Percentiles rank a stretch among this genome's conserved stretches.
phyloP scores from a whole-genome alignment of 139 green algal genomes.

The Coelastrella sp. region DNA sequence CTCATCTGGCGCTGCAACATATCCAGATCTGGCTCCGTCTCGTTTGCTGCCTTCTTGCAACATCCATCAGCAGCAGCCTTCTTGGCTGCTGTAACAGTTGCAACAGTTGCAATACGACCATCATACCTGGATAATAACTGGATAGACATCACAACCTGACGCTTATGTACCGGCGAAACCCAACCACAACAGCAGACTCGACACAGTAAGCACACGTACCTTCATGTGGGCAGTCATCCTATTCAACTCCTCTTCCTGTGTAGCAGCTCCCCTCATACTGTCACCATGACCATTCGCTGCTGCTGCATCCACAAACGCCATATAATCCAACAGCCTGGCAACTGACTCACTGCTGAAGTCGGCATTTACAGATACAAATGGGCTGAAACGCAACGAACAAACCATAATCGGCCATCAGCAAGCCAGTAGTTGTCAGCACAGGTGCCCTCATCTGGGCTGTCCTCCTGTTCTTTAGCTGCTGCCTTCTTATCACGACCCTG shows the following conservation, averaged over 20 bases:
- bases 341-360: too few species aligned
- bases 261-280: too few species aligned
- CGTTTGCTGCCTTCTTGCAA: too few species aligned
- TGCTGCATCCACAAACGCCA: too few species aligned
- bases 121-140: too few species aligned
- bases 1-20: too few species aligned
- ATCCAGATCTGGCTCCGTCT: too few species aligned
- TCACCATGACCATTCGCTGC: too few species aligned
- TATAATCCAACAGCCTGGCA: too few species aligned
- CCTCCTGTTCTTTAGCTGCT: neutral
- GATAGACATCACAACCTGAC: too few species aligned
- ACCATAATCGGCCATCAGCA: neutral
- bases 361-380: neutral
- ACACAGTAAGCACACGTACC: neutral
- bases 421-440: neutral
- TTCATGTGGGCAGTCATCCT: neutral
- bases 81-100: slow-evolving; percentile 1
- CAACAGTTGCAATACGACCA: neutral
- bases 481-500: neutral
- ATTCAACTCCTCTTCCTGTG: too few species aligned
- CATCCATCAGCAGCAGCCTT: neutral
- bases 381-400: neutral
- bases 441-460: neutral
- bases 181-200: neutral
- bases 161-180: neutral